phyloP scores from a whole-genome alignment of 2,329 filamentous ascomycete species.

The Rugonectria rugulosa region DNA sequence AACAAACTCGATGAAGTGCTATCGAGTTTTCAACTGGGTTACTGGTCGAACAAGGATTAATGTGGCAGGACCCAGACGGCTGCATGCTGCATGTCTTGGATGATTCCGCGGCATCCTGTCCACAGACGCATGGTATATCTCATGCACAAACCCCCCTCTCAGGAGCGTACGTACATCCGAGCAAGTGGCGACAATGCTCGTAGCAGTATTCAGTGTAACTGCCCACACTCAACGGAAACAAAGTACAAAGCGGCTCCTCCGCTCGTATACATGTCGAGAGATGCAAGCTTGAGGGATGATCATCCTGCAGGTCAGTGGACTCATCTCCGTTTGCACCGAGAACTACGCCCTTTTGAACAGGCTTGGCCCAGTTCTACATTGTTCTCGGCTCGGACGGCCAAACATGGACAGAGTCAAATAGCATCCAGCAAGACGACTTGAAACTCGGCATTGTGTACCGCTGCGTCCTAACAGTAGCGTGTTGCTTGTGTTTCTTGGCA shows the following conservation, averaged over 20 bases:
- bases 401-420: constrained; percentile 11
- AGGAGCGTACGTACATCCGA: too few relatives aligned
- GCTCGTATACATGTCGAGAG: not conserved
- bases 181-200: constrained; percentile 9
- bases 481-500: too few relatives aligned
- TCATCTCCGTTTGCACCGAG: not conserved
- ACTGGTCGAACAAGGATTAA: constrained; percentile 2
- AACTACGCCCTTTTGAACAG: not conserved
- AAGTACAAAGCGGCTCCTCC: not conserved
- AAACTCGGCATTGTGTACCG: not conserved
- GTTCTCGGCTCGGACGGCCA: not conserved
- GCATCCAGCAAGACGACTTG: not conserved
- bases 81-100: constrained; percentile 17
- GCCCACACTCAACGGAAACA: too few relatives aligned
- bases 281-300: constrained; percentile 11
- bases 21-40: constrained; percentile 11
- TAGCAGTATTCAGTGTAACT: constrained; percentile 15
- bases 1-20: too few relatives aligned
- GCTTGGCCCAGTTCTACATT: not conserved
- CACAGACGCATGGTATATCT: constrained; percentile 6
- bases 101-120: constrained; percentile 10
- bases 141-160: constrained; percentile 11
- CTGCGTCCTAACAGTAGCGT: too few relatives aligned
- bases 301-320: constrained; percentile 12
- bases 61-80: too few relatives aligned